Evolutionary conservation across 345 rosid genomes (phyloP).

Genomic region (Melastoma malabathricum): DNA sequence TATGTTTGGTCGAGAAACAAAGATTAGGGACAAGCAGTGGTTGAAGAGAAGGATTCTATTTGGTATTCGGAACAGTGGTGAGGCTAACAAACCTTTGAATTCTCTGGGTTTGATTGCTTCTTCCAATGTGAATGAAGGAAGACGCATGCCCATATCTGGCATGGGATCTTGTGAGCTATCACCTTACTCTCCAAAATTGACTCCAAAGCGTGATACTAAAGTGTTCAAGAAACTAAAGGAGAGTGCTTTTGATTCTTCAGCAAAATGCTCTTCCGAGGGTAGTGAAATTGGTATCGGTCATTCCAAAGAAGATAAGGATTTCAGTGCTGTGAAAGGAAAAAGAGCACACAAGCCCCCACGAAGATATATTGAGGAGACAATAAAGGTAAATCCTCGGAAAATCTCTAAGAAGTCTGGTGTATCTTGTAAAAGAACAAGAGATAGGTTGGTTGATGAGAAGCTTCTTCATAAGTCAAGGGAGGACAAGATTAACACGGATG

Average conservation of each 20-base stretch:
- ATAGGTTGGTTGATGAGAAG: conserved; percentile 4
- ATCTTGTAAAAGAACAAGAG: conserved; percentile 6
- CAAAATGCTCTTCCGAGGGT: conserved; percentile 7
- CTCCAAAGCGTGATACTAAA: conserved; percentile 1
- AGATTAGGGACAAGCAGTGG: conserved; percentile 14
- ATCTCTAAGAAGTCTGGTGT: conserved; percentile 5
- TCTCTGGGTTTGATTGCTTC: neutral
- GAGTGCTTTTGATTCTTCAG: conserved; percentile 5
- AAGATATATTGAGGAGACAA: conserved; percentile 14
- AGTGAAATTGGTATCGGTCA: conserved; percentile 2
- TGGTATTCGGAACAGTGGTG: conserved; percentile 7
- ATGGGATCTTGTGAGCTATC: conserved; percentile 2
- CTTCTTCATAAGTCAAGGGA: conserved; percentile 2
- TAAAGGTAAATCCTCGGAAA: conserved; percentile 3
- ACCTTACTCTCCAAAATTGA: conserved; percentile 1
- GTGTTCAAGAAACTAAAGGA: neutral
- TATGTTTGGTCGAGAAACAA: conserved; percentile 12
- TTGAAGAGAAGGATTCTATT: conserved; percentile 10
- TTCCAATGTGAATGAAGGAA: conserved; percentile 7
- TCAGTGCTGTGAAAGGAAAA: conserved; percentile 8
- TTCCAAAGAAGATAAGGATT: conserved; percentile 5
- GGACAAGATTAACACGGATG: conserved; percentile 2
- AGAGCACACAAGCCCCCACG: conserved; percentile 14
- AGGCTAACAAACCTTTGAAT: conserved; percentile 8
- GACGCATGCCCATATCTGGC: conserved; percentile 4